Conservation (phyloP, 176 grass and related monocot genomes). For the Tuctoria greenei region DNA sequence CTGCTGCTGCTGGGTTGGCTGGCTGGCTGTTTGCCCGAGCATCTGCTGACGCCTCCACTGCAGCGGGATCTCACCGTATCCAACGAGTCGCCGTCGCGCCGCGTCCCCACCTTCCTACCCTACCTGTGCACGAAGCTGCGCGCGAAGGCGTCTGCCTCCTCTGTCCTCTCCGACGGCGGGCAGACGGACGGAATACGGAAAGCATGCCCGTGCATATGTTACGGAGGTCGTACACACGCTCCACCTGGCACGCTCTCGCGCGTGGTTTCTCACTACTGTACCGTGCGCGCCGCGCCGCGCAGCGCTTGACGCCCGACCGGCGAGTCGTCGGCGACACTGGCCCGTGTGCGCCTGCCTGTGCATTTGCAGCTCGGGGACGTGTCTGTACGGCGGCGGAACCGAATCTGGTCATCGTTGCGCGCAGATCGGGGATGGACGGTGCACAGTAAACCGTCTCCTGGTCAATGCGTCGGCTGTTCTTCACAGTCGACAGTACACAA, state of each 20-base stretch:
- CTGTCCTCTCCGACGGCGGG: neutral
- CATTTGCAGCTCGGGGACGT: neutral
- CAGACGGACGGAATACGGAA: neutral
- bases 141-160: constrained; percentile 17
- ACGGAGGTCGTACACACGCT: neutral
- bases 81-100: constrained; percentile 31
- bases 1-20: no score
- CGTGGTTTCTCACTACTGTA: constrained; percentile 45
- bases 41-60: constrained; percentile 28
- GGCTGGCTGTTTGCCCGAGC: neutral
- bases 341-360: constrained; percentile 14
- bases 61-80: neutral
- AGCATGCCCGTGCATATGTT: neutral
- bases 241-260: neutral
- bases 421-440: neutral
- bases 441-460: neutral
- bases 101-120: no score
- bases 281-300: neutral
- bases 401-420: rapidly evolving
- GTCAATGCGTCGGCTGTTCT: no score
- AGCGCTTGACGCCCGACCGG: neutral
- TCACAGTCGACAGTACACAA: no score
- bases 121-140: constrained; percentile 47
- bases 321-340: no score
- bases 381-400: constrained; percentile 1